These are phyloP conservation scores for Claviceps sp. DNA, from an alignment of 2,329 filamentous ascomycete species.

Conservation along the genomic window DNA sequence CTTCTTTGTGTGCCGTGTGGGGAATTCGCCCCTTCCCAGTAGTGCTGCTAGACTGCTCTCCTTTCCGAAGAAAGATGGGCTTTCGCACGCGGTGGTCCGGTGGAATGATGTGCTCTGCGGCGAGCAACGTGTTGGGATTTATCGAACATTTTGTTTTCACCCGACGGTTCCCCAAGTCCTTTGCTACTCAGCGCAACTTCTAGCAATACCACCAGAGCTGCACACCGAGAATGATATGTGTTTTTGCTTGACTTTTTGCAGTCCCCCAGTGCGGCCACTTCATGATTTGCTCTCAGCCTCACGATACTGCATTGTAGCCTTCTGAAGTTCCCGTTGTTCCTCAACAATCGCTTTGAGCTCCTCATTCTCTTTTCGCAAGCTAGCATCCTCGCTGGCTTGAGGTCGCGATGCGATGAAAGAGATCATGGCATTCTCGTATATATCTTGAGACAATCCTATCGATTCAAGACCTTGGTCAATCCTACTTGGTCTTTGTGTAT, in stretches of 20 bases:
- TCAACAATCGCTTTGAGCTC: constrained; percentile 31
- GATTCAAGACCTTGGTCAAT: constrained; percentile 32
- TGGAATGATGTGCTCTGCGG: too few species aligned
- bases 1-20: too few species aligned
- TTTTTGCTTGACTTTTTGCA: not conserved
- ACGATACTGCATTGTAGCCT: constrained; percentile 8
- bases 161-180: not conserved
- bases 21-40: too few species aligned
- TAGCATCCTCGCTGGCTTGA: constrained; percentile 7
- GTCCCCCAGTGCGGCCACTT: not conserved
- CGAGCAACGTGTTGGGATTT: too few species aligned
- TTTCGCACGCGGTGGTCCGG: too few species aligned
- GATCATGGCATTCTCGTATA: constrained; percentile 22
- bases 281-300: constrained; percentile 1
- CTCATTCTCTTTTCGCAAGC: constrained; percentile 25
- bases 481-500: constrained; percentile 25
- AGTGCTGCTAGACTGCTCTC: too few species aligned
- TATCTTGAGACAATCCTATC: constrained; percentile 35
- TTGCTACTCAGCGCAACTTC: not conserved
- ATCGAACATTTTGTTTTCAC: too few species aligned
- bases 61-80: too few species aligned
- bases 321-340: constrained; percentile 22
- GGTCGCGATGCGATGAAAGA: not conserved
- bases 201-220: not conserved
- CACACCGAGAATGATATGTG: not conserved